A percentile compares a stretch with the other conserved stretches of the same genome.
These are phyloP conservation scores for Coffea humblotiana DNA, from an alignment of 305 asterid species.

Conservation along the genomic window DNA sequence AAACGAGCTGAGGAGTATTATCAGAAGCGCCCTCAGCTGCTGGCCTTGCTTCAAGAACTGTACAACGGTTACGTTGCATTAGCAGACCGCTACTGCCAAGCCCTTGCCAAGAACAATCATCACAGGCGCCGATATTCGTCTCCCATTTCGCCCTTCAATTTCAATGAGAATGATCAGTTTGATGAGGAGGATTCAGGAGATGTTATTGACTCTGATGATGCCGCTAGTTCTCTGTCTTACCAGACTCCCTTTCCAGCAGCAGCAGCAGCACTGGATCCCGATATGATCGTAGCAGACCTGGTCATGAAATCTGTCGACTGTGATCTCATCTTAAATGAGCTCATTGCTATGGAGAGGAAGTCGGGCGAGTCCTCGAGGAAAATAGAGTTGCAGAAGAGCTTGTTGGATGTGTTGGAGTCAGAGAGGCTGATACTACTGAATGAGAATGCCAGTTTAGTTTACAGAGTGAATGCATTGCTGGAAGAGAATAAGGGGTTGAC, in stretches of 20 bases:
- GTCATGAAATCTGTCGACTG: slow-evolving; percentile 69
- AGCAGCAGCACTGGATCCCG: slow-evolving; percentile 38
- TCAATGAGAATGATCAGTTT: slow-evolving; percentile 28
- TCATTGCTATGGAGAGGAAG: slow-evolving; percentile 46
- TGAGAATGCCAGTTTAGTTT: slow-evolving; percentile 35
- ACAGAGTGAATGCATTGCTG: slow-evolving; percentile 28
- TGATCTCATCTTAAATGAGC: slow-evolving; percentile 58
- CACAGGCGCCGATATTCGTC: slow-evolving; percentile 54
- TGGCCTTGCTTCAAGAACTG: slow-evolving; percentile 66
- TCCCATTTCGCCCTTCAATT: slow-evolving; percentile 39
- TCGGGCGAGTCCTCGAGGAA: slow-evolving; percentile 63
- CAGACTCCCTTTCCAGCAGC: slow-evolving; percentile 34
- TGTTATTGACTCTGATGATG: slow-evolving; percentile 68
- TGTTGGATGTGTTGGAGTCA: slow-evolving; percentile 49
- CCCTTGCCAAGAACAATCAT: slow-evolving; percentile 53
- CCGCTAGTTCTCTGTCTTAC: slow-evolving; percentile 78
- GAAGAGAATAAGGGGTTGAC: slow-evolving; percentile 38
- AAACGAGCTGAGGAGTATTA: slow-evolving; percentile 75
- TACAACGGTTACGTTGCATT: slow-evolving; percentile 78
- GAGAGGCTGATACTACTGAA: slow-evolving; percentile 38
- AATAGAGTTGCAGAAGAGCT: slow-evolving; percentile 77
- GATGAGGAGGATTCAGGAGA: slow-evolving; percentile 46
- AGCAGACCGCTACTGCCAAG: slow-evolving; percentile 85
- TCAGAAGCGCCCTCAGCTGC: slow-evolving; percentile 76
- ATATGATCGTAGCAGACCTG: slow-evolving; percentile 65